phyloP scores from a whole-genome alignment of 306 rosid species.

The Fragaria nilgerrensis region DNA sequence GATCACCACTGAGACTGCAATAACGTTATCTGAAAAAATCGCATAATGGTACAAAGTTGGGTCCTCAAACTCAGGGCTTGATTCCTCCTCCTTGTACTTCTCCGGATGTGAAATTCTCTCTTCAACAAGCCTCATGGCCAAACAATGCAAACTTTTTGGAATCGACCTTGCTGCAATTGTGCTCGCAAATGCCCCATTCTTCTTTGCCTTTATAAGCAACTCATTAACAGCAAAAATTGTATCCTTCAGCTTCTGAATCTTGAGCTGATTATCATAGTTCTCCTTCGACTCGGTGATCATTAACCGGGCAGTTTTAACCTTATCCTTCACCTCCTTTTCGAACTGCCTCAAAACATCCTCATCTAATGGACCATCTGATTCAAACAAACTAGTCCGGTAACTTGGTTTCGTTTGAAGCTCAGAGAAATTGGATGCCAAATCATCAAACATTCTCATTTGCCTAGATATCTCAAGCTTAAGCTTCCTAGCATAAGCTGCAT shows the following conservation, averaged over 20 bases:
- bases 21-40: conserved; percentile 86
- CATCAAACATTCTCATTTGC: conserved; percentile 87
- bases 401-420: conserved; percentile 61
- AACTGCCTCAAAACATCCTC: conserved; percentile 91
- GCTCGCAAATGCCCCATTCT: conserved; percentile 89
- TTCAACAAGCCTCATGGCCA: conserved; percentile 94
- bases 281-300: conserved; percentile 85
- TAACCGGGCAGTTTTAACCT: conserved; percentile 71
- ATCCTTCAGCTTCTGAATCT: conserved; percentile 98
- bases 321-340: conserved; percentile 98
- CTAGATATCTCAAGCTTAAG: conserved; percentile 94
- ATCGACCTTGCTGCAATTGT: conserved; percentile 81
- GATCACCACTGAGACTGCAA: conserved; percentile 92
- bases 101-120: conserved; percentile 82
- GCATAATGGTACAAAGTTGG: conserved; percentile 91
- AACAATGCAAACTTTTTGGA: conserved; percentile 97
- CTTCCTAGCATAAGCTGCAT: conserved; percentile 96
- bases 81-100: conserved; percentile 72
- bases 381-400: conserved; percentile 59
- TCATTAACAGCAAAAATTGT: conserved; percentile 91
- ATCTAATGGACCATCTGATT: conserved; percentile 72
- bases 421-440: conserved; percentile 67
- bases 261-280: conserved; percentile 90
- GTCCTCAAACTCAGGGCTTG: conserved; percentile 83
- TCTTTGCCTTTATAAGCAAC: conserved; percentile 86